These are phyloP conservation scores for Dryas drummondii DNA, from an alignment of 306 rosid genomes.

Conservation along the genomic window DNA sequence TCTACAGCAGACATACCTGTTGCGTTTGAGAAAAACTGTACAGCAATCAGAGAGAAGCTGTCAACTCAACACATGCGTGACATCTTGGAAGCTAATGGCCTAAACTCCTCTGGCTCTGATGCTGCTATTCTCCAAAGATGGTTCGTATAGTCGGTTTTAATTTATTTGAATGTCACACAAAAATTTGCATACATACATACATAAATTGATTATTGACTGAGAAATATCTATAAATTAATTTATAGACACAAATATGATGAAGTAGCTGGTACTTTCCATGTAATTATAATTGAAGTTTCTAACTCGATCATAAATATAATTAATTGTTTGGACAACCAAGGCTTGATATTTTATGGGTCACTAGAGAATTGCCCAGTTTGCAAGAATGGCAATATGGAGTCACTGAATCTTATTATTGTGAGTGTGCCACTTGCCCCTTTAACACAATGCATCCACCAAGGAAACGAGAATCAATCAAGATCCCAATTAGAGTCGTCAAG, in stretches of 20 bases:
- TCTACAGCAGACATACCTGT: slow-evolving; percentile 24
- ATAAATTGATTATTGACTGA: too few species aligned
- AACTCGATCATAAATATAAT: too few species aligned
- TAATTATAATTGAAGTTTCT: too few species aligned
- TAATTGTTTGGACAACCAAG: slow-evolving; percentile 55
- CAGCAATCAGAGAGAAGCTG: slow-evolving; percentile 49
- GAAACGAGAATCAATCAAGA: slow-evolving; percentile 47
- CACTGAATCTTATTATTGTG: slow-evolving; percentile 55
- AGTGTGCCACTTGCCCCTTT: slow-evolving; percentile 77
- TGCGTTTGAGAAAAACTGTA: slow-evolving; percentile 57
- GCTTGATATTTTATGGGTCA: slow-evolving; percentile 66
- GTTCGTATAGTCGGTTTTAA: slow-evolving; percentile 23
- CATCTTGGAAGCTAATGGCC: slow-evolving; percentile 58
- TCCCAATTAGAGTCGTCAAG: slow-evolving; percentile 53
- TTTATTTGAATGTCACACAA: background rate
- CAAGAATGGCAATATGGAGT: slow-evolving; percentile 61
- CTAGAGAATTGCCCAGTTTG: slow-evolving; percentile 67
- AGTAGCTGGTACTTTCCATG: too few species aligned
- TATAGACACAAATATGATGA: background rate
- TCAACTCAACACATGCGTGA: slow-evolving; percentile 56
- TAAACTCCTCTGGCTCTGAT: slow-evolving; percentile 58
- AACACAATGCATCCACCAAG: slow-evolving; percentile 71
- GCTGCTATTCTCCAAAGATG: slow-evolving; percentile 47
- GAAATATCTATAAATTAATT: background rate
- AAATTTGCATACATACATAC: background rate